Evolutionary conservation across 2,329 filamentous ascomycete species (phyloP), one percentile per base, ranked within the genome.

Genomic region (Eutypa lata): DNA sequence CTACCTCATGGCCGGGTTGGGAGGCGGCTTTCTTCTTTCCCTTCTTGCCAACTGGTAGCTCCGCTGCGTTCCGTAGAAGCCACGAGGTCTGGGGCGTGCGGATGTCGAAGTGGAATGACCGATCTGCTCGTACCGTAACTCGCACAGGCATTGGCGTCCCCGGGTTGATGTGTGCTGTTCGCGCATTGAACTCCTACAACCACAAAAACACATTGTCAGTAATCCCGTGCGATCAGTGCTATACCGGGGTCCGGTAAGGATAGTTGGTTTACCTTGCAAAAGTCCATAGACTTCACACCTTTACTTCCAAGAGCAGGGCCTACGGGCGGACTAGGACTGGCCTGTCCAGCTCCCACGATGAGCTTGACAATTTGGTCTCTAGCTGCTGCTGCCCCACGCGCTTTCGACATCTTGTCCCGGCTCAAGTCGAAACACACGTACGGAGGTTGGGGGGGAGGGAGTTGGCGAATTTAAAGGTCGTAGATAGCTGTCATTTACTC

Each of bases 281-380:
- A 99, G 75, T 99, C 94, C 88, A 99, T 99, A 53, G 90, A 95
- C 79, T 99, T 99, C 57, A 99, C 89, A 79, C 94, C 94, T 79
- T 97, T 97, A 72, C 88, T 93, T 76, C 94, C 94, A 60, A 99
- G 82, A 50, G 94, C 94, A 53, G 94, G 94, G 79, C 94, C 94
- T 66, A 99, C 92, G 4, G 94, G 94, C 33, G 94, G 94, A 74
- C 91, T 95, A 28, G 94, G 94, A 66, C 87, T 93, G 55, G 94
- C 94, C 73, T 97, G 91, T 24, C 94, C 94, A 53, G 94, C 94
- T 65, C 93, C 94, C 57, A 99, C 94, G 62, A 99, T 96, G 72
- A 99, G 83, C 78, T 97, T 99, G 71, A 99, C 92, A 55, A 97
- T 86, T 73, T 90, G 85, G 67, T 95, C 82, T 40, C 74, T 70